phyloP scores from a whole-genome alignment of 2,329 filamentous ascomycete genomes.

The Venturia pyrina region DNA sequence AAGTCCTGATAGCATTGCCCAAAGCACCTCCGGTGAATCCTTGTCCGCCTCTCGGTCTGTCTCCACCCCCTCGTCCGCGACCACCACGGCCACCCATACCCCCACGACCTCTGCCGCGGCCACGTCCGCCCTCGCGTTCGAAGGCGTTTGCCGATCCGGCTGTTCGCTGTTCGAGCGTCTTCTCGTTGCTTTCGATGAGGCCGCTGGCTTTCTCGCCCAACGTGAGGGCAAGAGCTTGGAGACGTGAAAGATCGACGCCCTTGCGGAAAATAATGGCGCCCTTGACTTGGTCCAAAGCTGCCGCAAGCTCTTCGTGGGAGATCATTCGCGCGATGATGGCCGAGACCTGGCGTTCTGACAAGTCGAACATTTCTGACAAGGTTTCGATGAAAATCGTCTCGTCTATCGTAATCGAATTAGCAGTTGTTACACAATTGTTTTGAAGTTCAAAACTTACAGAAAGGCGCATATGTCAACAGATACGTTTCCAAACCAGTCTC shows the following conservation, averaged over 20 bases:
- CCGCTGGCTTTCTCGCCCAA: constrained; percentile 92
- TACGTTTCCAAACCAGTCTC: constrained; percentile 97
- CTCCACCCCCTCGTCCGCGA: constrained; percentile 52
- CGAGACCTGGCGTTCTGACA: constrained; percentile 81
- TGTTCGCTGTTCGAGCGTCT: constrained; percentile 92
- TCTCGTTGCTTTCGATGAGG: constrained; percentile 94
- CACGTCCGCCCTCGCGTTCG: constrained; percentile 77
- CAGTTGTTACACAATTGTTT: neutral
- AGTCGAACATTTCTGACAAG: constrained; percentile 89
- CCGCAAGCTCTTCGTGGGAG: constrained; percentile 93
- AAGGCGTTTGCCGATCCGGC: constrained; percentile 93
- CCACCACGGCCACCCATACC: constrained; percentile 48
- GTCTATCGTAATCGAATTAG: constrained; percentile 30
- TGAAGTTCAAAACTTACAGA: constrained; percentile 40
- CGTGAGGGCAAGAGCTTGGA: constrained; percentile 90
- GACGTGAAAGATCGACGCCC: constrained; percentile 91
- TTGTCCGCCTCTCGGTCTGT: constrained; percentile 60
- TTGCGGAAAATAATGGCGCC: constrained; percentile 98
- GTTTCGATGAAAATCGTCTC: constrained; percentile 85
- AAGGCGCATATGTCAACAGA: constrained; percentile 97
- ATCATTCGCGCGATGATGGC: constrained; percentile 99
- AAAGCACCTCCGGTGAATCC: constrained; percentile 76
- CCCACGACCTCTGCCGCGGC: constrained; percentile 54
- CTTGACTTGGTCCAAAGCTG: constrained; percentile 95
- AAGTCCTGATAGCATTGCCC: constrained; percentile 46